These are phyloP conservation scores for Auricularia auricula-judae DNA, from an alignment of 768 basidiomycete genomes.

Conservation along the genomic window DNA sequence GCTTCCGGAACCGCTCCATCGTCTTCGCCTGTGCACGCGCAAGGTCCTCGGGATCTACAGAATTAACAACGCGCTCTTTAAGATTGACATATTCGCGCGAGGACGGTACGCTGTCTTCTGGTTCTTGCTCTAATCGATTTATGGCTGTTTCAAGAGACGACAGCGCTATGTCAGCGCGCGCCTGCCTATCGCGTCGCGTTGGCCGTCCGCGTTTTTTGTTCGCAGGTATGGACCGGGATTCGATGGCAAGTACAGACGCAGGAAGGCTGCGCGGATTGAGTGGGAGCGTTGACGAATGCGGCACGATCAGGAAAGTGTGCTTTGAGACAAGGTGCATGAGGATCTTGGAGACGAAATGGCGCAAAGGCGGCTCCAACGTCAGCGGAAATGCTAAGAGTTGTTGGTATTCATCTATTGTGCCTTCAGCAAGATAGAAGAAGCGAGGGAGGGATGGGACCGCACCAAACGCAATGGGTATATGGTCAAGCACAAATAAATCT, in stretches of 20 bases:
- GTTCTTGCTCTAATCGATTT: neutral
- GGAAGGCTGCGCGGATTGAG: conserved; percentile 58
- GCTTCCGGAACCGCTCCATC: neutral
- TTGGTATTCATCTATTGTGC: conserved; percentile 41
- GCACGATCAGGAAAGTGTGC: conserved; percentile 51
- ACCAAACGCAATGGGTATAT: conserved; percentile 56
- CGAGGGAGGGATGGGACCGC: conserved; percentile 9
- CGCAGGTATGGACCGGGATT: conserved; percentile 8
- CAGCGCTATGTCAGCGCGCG: conserved; percentile 41
- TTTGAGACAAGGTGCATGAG: conserved; percentile 33
- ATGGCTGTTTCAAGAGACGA: conserved; percentile 29
- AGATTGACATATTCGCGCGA: neutral
- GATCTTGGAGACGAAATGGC: conserved; percentile 39
- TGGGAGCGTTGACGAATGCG: conserved; percentile 35
- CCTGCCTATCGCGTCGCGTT: conserved; percentile 45
- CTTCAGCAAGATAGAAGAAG: neutral
- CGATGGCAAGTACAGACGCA: conserved; percentile 8
- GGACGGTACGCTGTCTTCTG: neutral
- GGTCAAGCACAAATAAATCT: conserved; percentile 34
- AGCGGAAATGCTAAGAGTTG: conserved; percentile 39
- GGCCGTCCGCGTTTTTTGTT: conserved; percentile 54
- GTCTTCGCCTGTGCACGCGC: neutral
- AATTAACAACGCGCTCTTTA: neutral
- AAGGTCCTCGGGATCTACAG: neutral
- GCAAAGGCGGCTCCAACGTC: conserved; percentile 33